These are phyloP conservation scores for Clonostachys solani DNA, from an alignment of 2,329 filamentous ascomycete genomes.

Conservation along the genomic window DNA sequence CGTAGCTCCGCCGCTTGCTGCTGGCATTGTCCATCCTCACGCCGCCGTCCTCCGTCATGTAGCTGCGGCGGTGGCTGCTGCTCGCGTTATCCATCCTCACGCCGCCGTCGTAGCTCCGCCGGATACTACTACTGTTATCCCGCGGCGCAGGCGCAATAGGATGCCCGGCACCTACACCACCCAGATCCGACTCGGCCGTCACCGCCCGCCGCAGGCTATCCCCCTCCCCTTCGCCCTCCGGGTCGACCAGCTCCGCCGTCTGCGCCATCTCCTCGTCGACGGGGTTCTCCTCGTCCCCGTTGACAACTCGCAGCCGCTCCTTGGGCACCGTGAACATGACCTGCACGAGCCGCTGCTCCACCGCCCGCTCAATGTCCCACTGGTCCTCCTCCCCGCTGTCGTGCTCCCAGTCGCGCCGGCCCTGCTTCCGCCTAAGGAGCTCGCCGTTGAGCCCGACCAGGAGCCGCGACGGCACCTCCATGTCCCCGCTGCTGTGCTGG, in stretches of 20 bases:
- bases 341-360: slow-evolving; percentile 69
- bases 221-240: slow-evolving; percentile 16
- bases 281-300: slow-evolving; percentile 56
- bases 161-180: not conserved
- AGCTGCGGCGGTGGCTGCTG: no score
- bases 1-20: not conserved
- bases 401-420: slow-evolving; percentile 49
- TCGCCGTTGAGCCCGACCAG: slow-evolving; percentile 35
- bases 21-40: not conserved
- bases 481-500: slow-evolving; percentile 1
- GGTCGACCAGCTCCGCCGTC: slow-evolving; percentile 34
- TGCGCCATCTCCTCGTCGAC: slow-evolving; percentile 13
- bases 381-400: slow-evolving; percentile 52
- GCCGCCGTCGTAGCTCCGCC: no score
- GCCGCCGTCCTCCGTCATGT: no score
- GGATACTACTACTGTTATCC: no score
- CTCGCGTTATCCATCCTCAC: no score
- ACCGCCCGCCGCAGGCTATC: slow-evolving; percentile 10
- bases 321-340: slow-evolving; percentile 93
- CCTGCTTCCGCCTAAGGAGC: slow-evolving; percentile 50
- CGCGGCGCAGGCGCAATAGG: no score
- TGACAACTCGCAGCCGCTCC: slow-evolving; percentile 84
- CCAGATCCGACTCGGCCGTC: slow-evolving; percentile 3
- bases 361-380: slow-evolving; percentile 73
- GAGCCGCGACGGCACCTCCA: slow-evolving; percentile 21